Evolutionary conservation across 1,139 yeast species (phyloP).

Genomic region (Candida tunisiensis): DNA sequence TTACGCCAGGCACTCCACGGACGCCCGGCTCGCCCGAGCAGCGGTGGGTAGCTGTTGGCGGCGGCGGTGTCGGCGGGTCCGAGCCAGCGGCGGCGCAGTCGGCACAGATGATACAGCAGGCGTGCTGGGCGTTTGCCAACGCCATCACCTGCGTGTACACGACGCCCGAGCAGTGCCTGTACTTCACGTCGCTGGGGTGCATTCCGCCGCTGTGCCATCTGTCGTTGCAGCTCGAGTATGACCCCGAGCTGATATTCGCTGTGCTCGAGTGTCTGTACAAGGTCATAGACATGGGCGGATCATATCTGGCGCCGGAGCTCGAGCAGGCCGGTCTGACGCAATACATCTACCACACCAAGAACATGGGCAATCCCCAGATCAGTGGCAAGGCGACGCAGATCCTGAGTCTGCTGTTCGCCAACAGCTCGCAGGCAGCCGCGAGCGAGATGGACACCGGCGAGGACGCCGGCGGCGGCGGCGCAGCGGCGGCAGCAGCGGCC

Average conservation of each 20-base stretch:
- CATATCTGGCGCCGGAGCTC: conserved; percentile 72
- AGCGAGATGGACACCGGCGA: too few species aligned
- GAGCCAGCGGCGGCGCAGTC: too few species aligned
- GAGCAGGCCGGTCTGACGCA: conserved; percentile 98
- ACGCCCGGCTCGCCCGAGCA: too few species aligned
- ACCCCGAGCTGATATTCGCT: conserved; percentile 76
- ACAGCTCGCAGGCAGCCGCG: too few species aligned
- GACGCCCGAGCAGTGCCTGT: conserved; percentile 81
- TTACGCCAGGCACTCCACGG: too few species aligned
- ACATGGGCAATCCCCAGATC: conserved; percentile 73
- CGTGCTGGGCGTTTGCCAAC: conserved; percentile 96
- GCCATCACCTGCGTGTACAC: conserved; percentile 88
- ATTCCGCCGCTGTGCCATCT: conserved; percentile 90
- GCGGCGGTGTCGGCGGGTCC: too few species aligned
- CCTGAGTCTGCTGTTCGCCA: too few species aligned
- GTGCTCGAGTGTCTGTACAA: conserved; percentile 59
- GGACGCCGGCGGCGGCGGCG: too few species aligned
- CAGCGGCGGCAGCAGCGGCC: too few species aligned
- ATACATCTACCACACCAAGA: conserved; percentile 82
- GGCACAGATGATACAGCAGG: too few species aligned
- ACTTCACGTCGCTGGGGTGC: conserved; percentile 83
- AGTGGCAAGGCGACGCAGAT: conserved; percentile 78
- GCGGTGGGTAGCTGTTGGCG: too few species aligned
- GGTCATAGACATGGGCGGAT: too few species aligned
- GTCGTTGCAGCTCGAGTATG: conserved; percentile 69